Evolutionary conservation across 106 monocot genomes (phyloP), one percentile per base, ranked within the genome.

Genomic region (Acorus calamus): DNA sequence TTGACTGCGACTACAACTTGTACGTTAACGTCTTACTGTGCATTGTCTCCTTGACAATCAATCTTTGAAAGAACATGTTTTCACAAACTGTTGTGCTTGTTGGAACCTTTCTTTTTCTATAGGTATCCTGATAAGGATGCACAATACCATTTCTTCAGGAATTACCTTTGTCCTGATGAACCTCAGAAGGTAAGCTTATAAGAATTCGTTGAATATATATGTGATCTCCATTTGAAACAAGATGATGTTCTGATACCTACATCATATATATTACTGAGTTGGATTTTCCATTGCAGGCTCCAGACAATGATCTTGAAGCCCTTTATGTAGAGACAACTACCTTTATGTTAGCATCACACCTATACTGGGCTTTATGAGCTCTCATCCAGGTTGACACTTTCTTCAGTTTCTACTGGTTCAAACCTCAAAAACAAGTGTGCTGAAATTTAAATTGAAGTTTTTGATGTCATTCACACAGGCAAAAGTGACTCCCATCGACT

Each of bases 291-390:
- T 70, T 11, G 7, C 53, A 91, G 91, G 91, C 83, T 8, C 42
- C 66, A 46, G 74, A 73, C n/a, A 64, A 71, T 51, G 87, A 80
- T 63, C 78, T 96, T 7, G 74, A 96, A 59, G 61, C 71, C 14
- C 80, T 96, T 50, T 89, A 78, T 49, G 63, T 91, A 28, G 96
- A 96, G 73, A 91, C 91, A 65, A 96, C 77, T 68, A 78, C 78
- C 7, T 96, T 75, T 56, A 62, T 77, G 57, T 69, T 96, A 65
- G 85, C 91, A 8, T 96, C 91, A 44, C 96, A 96, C 66, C 46
- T 91, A 10, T 96, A 85, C 67, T 96, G 96, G 96, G 90, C 91
- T 7, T 56, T 91, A 4, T 96, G 96, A 87, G 82, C 87, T 61
- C 74, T 96, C 56, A 88, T 96, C 50, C 96, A 96, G 96, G 96